Percentiles rank a stretch among this genome's conserved stretches.
Evolutionary conservation across 2,329 filamentous ascomycete species (phyloP).

Genomic region (Emmonsiellopsis sp.): DNA sequence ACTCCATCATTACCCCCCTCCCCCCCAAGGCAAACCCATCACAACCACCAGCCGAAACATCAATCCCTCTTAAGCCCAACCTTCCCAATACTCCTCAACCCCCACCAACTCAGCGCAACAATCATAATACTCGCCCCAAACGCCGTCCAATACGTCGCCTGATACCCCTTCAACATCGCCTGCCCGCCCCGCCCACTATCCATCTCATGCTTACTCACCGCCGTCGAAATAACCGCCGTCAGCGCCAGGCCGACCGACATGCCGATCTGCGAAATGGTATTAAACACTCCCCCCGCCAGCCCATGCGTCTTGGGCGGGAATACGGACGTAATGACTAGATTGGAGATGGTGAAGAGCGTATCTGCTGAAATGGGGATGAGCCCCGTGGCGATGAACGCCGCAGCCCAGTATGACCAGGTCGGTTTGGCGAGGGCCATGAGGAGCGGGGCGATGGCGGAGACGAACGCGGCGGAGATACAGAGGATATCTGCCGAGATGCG

Average conservation of each 20-base stretch:
- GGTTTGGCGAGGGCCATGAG: conserved; percentile 48
- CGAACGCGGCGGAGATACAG: conserved; percentile 30
- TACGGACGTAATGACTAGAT: conserved; percentile 45
- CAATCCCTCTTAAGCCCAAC: conserved; percentile 39
- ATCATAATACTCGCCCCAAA: conserved; percentile 39
- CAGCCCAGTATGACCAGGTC: conserved; percentile 44
- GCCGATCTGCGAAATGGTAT: conserved; percentile 49
- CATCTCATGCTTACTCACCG: background rate
- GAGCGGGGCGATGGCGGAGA: conserved; percentile 41
- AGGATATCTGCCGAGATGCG: conserved; percentile 33
- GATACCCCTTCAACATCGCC: conserved; percentile 43
- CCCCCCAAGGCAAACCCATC: too few relatives aligned
- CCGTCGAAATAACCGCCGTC: conserved; percentile 37
- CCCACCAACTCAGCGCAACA: conserved; percentile 31
- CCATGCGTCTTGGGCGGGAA: conserved; percentile 51
- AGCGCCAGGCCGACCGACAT: conserved; percentile 44
- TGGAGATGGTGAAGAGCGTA: conserved; percentile 45
- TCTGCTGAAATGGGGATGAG: conserved; percentile 19
- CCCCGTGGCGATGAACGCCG: conserved; percentile 32
- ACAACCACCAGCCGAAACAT: background rate
- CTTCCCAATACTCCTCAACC: conserved; percentile 39
- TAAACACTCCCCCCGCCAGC: conserved; percentile 54
- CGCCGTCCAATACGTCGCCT: conserved; percentile 46
- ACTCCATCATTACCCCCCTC: too few relatives aligned
- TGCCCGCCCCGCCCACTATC: conserved; percentile 29